Conservation (phyloP, 148 eudicot species). For the Rhododendron ovatum region DNA sequence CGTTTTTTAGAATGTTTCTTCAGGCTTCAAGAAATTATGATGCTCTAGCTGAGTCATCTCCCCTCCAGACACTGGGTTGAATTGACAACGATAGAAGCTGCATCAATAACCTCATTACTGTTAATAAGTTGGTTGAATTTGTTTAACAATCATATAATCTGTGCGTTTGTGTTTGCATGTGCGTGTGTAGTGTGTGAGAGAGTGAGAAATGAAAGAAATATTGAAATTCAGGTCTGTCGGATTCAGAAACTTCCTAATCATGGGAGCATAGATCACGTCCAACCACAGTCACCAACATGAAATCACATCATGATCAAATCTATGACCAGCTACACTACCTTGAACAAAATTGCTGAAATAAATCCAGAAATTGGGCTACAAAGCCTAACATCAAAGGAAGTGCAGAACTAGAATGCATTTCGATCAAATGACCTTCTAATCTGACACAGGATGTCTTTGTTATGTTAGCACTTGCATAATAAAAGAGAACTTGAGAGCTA, state of each 20-base stretch:
- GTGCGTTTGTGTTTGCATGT: neutral
- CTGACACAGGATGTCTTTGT: neutral
- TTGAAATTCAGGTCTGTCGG: neutral
- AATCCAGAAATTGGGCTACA: neutral
- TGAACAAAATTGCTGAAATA: neutral
- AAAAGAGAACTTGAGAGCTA: neutral
- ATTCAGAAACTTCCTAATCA: neutral
- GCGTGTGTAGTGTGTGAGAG: neutral
- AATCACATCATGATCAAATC: neutral
- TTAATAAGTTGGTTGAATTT: neutral
- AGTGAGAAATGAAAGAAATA: neutral
- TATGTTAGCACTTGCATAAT: neutral
- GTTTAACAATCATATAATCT: neutral
- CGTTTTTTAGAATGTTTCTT: constrained; percentile 27
- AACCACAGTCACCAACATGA: neutral
- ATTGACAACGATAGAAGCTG: constrained; percentile 72
- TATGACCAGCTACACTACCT: neutral
- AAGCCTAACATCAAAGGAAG: neutral
- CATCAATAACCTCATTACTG: constrained; percentile 7
- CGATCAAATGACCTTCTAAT: neutral
- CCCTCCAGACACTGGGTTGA: constrained; percentile 54
- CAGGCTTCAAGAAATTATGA: constrained; percentile 48
- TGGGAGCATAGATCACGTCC: neutral
- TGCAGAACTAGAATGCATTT: neutral
- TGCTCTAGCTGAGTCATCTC: constrained; percentile 57